A percentile compares a stretch with the other conserved stretches of the same genome.
phyloP scores from a whole-genome alignment of 176 grass and related monocot species.

The Musa itinerans region DNA sequence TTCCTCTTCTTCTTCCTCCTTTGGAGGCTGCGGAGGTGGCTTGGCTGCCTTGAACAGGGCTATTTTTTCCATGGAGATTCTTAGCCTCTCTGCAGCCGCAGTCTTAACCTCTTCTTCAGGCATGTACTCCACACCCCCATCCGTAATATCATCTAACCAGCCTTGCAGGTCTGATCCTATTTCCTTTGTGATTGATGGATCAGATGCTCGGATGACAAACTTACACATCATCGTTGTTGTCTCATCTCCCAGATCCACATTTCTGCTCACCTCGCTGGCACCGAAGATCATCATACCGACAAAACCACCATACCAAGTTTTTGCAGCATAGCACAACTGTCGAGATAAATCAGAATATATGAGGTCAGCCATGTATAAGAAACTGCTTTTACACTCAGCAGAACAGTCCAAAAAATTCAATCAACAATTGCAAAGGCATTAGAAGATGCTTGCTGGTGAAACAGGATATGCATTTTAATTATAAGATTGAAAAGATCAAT shows the following conservation, averaged over 20 bases:
- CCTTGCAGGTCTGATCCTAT: constrained; percentile 89
- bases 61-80: constrained; percentile 83
- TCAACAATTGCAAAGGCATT: not conserved
- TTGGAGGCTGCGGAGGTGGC: constrained; percentile 46
- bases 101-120: constrained; percentile 90
- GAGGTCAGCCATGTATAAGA: not conserved
- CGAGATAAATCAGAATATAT: not conserved
- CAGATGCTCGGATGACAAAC: constrained; percentile 77
- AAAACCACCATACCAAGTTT: constrained; percentile 97
- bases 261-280: constrained; percentile 89
- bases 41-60: constrained; percentile 83
- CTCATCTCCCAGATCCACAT: constrained; percentile 90
- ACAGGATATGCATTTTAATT: not conserved
- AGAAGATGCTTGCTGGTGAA: not conserved
- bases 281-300: constrained; percentile 99
- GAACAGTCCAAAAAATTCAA: not conserved
- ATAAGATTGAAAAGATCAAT: too few species aligned
- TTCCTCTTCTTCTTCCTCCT: constrained; percentile 52
- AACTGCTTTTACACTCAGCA: not conserved
- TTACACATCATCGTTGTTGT: constrained; percentile 99
- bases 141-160: constrained; percentile 88
- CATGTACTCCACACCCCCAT: constrained; percentile 74
- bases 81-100: constrained; percentile 51
- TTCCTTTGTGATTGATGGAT: constrained; percentile 80
- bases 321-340: constrained; percentile 81